Conservation (phyloP, 352 stramenopile species). For the Phytophthora pinifolia region DNA sequence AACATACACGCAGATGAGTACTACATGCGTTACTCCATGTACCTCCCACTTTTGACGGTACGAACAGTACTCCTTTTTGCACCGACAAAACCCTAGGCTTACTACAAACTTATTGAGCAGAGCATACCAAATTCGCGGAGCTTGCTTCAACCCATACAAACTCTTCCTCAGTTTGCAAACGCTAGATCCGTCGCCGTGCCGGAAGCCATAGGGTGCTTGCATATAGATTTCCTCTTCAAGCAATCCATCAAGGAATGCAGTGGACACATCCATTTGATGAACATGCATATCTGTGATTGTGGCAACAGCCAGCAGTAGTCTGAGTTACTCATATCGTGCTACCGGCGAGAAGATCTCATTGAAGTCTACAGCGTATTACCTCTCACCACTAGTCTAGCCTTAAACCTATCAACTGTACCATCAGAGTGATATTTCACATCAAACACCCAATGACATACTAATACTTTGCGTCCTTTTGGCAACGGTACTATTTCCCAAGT, state of each 20-base stretch:
- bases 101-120: conserved; percentile 6
- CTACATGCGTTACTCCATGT: too few species aligned
- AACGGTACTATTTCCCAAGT: background rate
- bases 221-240: too few species aligned
- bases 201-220: too few species aligned
- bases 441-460: conserved; percentile 3
- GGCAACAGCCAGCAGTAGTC: too few species aligned
- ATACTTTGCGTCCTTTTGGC: background rate
- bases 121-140: too few species aligned
- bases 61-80: background rate
- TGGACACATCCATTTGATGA: too few species aligned
- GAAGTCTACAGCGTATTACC: conserved; percentile 7
- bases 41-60: conserved; percentile 2
- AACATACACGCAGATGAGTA: too few species aligned
- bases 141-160: too few species aligned
- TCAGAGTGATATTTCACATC: conserved; percentile 3
- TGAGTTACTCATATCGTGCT: background rate
- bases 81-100: conserved; percentile 9
- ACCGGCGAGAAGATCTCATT: conserved; percentile 1
- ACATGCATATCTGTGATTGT: too few species aligned
- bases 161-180: too few species aligned
- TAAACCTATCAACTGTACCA: background rate
- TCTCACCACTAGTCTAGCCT: background rate
- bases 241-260: too few species aligned
- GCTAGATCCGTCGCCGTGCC: too few species aligned